Evolutionary conservation across 2,329 filamentous ascomycete genomes (phyloP), one percentile per base, ranked within the genome.

Genomic region (Penicillium carneum): DNA sequence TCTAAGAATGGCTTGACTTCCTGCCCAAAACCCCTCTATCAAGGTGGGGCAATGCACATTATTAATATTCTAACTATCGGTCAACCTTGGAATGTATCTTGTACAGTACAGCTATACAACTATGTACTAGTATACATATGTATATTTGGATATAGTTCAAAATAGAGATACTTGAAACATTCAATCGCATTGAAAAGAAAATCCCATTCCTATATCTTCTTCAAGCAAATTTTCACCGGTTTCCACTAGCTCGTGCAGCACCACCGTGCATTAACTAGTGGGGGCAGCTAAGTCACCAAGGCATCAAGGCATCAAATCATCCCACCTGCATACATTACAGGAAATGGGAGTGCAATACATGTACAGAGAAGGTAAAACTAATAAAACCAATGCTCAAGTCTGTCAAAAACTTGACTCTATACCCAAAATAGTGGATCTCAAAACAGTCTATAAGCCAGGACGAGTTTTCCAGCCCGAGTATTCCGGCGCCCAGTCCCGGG

Each of bases 211-310:
- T 3, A 31, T 2, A 36, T 55, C 9, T n/a, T 6, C 16, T n/a
- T 56, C 11, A 6, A 31, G 26, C 29, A 57, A 51, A 51, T 51
- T 51, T 51, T 57, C 26, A 57, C 8, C 11, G 3, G 29, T 33
- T 54, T 47, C 18, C 12, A 31, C 31, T 38, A 29, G 20, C 42
- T 29, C 18, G 14, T 46, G 52, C 20, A 49, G 26, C 39, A 46
- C 39, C 50, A 26, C 23, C 23, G 29, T 57, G 47, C 55, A 57
- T 57, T 42, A 50, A 57, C 52, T 42, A 50, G 36, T 57, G 53
- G 47, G 51, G 47, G 38, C 20, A 45, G 29, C 55, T 42, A 2
- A 34, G 18, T 34, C 45, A 16, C 4, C 36, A 51, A 57, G 55
- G 55, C 55, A 57, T 1, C 43, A 41, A 56, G 46, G 38, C 55